Evolutionary conservation across 805 yeast species (phyloP).

Genomic region (Candida sphagnicola): DNA sequence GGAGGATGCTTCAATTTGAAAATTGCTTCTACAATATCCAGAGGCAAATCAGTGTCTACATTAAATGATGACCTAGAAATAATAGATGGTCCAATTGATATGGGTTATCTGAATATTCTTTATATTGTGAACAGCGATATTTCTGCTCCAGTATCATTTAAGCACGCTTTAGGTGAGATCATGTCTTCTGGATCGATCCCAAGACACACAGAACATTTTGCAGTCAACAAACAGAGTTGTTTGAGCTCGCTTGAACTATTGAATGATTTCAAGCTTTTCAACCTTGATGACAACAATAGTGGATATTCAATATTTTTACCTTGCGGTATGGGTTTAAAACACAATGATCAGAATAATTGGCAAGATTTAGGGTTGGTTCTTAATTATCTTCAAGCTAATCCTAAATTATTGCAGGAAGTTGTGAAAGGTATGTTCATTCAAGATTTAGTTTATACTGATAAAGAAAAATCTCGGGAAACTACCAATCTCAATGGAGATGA

Average conservation of each 20-base stretch:
- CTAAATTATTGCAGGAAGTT: slow-evolving; percentile 45
- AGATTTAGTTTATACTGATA: slow-evolving; percentile 64
- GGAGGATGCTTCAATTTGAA: slow-evolving; percentile 49
- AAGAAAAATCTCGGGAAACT: slow-evolving; percentile 10
- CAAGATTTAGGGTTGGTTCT: slow-evolving; percentile 53
- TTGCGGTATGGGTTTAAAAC: slow-evolving; percentile 37
- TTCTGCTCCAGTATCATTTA: slow-evolving; percentile 58
- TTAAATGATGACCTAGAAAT: slow-evolving; percentile 59
- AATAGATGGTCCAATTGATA: slow-evolving; percentile 35
- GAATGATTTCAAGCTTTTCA: slow-evolving; percentile 47
- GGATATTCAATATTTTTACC: slow-evolving; percentile 83
- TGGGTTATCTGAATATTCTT: slow-evolving; percentile 61
- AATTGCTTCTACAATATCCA: slow-evolving; percentile 20
- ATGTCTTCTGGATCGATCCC: slow-evolving; percentile 29
- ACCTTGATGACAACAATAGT: slow-evolving; percentile 45
- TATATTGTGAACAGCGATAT: slow-evolving; percentile 61
- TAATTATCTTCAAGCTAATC: slow-evolving; percentile 53
- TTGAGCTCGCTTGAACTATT: slow-evolving; percentile 61
- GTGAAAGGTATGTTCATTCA: slow-evolving; percentile 59
- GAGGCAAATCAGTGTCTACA: slow-evolving; percentile 16
- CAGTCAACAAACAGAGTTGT: slow-evolving; percentile 43
- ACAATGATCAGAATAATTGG: slow-evolving; percentile 43
- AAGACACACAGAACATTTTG: slow-evolving; percentile 23
- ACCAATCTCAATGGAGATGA: slow-evolving; percentile 26
- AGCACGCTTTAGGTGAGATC: slow-evolving; percentile 54